These are phyloP conservation scores for Rickenella mellea DNA, from an alignment of 768 basidiomycete genomes.

Conservation along the genomic window DNA sequence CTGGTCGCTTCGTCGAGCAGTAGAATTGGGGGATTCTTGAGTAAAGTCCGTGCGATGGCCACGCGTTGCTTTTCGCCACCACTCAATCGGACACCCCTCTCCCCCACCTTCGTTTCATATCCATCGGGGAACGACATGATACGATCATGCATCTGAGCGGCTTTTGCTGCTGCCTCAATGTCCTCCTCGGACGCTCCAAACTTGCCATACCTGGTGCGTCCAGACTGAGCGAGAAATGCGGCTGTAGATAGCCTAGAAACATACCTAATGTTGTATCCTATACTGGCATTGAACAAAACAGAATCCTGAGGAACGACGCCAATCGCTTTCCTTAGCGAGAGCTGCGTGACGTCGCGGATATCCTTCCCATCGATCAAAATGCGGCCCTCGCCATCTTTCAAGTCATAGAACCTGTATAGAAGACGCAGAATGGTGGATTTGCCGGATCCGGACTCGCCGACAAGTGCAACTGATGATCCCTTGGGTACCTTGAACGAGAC, in stretches of 20 bases:
- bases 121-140: slow-evolving; percentile 77
- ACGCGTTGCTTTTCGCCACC: slow-evolving; percentile 90
- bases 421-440: slow-evolving; percentile 83
- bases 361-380: slow-evolving; percentile 84
- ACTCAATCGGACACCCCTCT: slow-evolving; percentile 74
- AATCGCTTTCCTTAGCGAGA: slow-evolving; percentile 68
- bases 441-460: slow-evolving; percentile 75
- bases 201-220: slow-evolving; percentile 55
- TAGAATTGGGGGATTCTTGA: slow-evolving; percentile 79
- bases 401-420: slow-evolving; percentile 88
- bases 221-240: too few species aligned
- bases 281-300: slow-evolving; percentile 62
- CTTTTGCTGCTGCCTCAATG: slow-evolving; percentile 68
- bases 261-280: slow-evolving; percentile 66
- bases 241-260: slow-evolving; percentile 14
- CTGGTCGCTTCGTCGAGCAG: slow-evolving; percentile 74
- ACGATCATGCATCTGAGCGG: slow-evolving; percentile 83
- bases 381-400: slow-evolving; percentile 66
- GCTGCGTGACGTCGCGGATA: slow-evolving; percentile 79
- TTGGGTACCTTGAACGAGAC: slow-evolving; percentile 86
- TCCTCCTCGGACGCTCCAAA: slow-evolving; percentile 62
- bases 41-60: slow-evolving; percentile 75
- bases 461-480: slow-evolving; percentile 81
- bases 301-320: slow-evolving; percentile 88
- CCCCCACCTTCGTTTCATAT: slow-evolving; percentile 85